These are phyloP conservation scores for Moricandia arvensis DNA, from an alignment of 345 rosid species.

Conservation along the genomic window DNA sequence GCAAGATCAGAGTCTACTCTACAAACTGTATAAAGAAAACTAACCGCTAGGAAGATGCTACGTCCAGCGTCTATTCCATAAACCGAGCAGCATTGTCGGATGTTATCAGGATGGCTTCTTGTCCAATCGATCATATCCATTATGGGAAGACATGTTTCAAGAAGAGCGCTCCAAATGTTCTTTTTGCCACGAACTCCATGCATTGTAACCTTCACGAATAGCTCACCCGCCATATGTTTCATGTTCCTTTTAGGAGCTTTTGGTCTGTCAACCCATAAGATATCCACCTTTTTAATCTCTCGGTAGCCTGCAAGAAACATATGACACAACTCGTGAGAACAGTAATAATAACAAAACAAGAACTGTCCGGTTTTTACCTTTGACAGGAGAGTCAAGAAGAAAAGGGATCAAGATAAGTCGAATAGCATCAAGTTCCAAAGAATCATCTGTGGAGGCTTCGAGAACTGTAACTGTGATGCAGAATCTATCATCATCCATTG, in stretches of 20 bases:
- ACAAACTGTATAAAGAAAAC: constrained; percentile 5
- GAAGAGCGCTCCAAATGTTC: constrained; percentile 60
- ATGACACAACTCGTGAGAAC: constrained; percentile 20
- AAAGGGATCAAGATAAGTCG: constrained; percentile 54
- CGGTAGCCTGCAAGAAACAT: constrained; percentile 50
- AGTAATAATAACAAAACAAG: constrained; percentile 7
- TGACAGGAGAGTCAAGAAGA: constrained; percentile 58
- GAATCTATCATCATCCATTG: constrained; percentile 44
- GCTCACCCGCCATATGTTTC: constrained; percentile 52
- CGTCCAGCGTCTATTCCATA: constrained; percentile 78
- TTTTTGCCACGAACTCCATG: constrained; percentile 44
- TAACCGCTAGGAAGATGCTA: constrained; percentile 65
- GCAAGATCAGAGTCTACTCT: background rate
- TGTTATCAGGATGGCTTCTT: constrained; percentile 86
- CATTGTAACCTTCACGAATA: constrained; percentile 68
- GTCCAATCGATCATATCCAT: constrained; percentile 83
- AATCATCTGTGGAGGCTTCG: constrained; percentile 43
- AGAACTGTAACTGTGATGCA: constrained; percentile 55
- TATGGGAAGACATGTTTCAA: constrained; percentile 61
- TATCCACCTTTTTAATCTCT: constrained; percentile 76
- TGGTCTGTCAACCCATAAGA: constrained; percentile 66
- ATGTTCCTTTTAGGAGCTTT: constrained; percentile 39
- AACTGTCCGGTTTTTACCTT: constrained; percentile 43
- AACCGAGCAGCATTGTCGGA: constrained; percentile 63
- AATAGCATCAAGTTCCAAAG: constrained; percentile 41